Percentiles rank a stretch among this genome's conserved stretches.
These are phyloP conservation scores for Cladorrhinum sp. DNA, from an alignment of 2,329 filamentous ascomycete species.

Conservation along the genomic window DNA sequence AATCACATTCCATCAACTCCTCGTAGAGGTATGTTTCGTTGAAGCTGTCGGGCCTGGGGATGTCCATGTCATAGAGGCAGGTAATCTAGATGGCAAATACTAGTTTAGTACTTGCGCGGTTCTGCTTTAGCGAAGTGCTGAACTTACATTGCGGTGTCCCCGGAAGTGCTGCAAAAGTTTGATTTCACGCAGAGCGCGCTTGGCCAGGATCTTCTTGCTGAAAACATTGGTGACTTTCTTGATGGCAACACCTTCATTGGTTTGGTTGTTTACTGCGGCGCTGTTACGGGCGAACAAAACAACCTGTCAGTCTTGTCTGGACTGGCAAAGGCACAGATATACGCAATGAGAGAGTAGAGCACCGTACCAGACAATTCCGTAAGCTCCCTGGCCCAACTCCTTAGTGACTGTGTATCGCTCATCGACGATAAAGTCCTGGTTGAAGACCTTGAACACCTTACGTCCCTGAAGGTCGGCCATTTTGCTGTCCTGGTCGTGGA, in stretches of 20 bases:
- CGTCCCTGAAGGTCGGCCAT: conserved; percentile 48
- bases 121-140: not conserved
- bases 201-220: conserved; percentile 99
- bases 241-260: conserved; percentile 91
- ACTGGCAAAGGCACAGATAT: not conserved
- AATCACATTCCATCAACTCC: conserved; percentile 99
- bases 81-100: conserved; percentile 66
- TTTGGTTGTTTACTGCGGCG: conserved; percentile 87
- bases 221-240: conserved; percentile 99
- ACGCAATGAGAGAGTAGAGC: conserved; percentile 1
- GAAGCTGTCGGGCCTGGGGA: conserved; percentile 94
- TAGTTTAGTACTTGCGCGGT: not conserved
- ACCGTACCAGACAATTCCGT: conserved; percentile 93
- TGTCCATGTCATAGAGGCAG: conserved; percentile 99
- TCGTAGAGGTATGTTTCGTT: conserved; percentile 99
- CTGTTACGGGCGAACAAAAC: conserved; percentile 44
- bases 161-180: conserved; percentile 98
- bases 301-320: conserved; percentile 3
- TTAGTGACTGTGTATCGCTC: conserved; percentile 98
- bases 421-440: conserved; percentile 98
- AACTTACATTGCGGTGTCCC: conserved; percentile 75
- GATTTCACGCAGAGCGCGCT: conserved; percentile 95
- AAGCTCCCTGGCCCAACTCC: conserved; percentile 95
- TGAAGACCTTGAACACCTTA: conserved; percentile 99
- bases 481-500: conserved; percentile 8